Evolutionary conservation across 257 asterid species (phyloP).

Genomic region (Osmanthus fragrans): DNA sequence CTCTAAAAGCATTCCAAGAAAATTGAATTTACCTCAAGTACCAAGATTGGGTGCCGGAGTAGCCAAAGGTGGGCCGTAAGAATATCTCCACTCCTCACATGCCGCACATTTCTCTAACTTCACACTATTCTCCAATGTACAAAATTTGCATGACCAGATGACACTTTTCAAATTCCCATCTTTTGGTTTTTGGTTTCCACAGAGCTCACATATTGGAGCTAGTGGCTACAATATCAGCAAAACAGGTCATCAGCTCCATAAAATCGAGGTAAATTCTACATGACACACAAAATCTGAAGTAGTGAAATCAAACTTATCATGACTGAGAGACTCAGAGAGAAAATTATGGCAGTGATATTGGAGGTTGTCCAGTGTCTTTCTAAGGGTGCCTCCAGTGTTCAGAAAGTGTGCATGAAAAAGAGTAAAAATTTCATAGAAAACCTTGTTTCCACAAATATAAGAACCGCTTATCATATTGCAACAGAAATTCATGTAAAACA

Average conservation of each 20-base stretch:
- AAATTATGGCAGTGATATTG: background rate
- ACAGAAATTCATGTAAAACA: background rate
- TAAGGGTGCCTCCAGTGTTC: background rate
- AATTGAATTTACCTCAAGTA: constrained; percentile 42
- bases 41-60: constrained; percentile 58
- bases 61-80: constrained; percentile 68
- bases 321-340: background rate
- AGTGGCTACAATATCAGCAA: constrained; percentile 55
- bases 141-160: constrained; percentile 78
- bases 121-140: constrained; percentile 68
- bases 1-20: background rate
- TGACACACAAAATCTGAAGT: background rate
- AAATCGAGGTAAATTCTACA: background rate
- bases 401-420: background rate
- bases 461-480: background rate
- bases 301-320: background rate
- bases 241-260: constrained; percentile 11
- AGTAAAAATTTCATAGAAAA: background rate
- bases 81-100: constrained; percentile 86
- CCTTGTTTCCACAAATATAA: background rate
- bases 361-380: background rate
- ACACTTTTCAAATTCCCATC: constrained; percentile 33
- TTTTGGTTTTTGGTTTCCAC: constrained; percentile 60
- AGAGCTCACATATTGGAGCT: constrained; percentile 79
- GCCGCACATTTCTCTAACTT: constrained; percentile 65